Percentiles rank a stretch among this genome's conserved stretches.
phyloP scores from a whole-genome alignment of 2,329 filamentous ascomycete species.

The Diplodia seriata region DNA sequence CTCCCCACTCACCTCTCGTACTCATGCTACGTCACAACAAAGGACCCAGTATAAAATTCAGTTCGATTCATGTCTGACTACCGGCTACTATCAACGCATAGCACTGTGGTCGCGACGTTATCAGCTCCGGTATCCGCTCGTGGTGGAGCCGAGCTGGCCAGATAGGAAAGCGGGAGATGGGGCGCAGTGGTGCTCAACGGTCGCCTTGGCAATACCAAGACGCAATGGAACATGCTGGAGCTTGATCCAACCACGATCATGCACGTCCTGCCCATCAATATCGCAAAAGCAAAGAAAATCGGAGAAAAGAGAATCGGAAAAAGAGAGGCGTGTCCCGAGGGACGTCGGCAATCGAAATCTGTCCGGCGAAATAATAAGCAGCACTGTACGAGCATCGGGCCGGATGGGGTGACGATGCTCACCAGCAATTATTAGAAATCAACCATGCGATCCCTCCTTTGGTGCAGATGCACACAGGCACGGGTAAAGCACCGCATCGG shows the following conservation, averaged over 20 bases:
- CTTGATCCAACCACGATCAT: background rate
- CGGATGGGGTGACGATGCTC: background rate
- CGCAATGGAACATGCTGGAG: background rate
- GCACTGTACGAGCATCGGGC: background rate
- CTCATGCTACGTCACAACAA: background rate
- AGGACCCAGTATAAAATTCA: background rate
- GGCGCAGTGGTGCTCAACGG: no score
- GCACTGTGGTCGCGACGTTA: background rate
- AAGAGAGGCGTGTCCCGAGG: background rate
- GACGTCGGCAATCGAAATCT: background rate
- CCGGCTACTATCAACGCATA: background rate
- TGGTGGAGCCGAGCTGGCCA: background rate
- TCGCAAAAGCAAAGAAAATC: background rate
- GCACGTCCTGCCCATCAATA: no score
- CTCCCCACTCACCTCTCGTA: no score
- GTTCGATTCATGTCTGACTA: background rate
- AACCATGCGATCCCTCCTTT: background rate
- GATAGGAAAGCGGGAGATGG: no score
- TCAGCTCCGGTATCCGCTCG: background rate
- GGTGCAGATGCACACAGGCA: background rate
- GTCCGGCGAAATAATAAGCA: background rate
- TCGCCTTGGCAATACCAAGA: no score
- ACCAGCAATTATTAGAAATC: background rate
- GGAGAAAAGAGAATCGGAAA: background rate
- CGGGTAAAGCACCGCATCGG: background rate